phyloP scores from a whole-genome alignment of 768 basidiomycete genomes.

The Hydnomerulius pinastri region DNA sequence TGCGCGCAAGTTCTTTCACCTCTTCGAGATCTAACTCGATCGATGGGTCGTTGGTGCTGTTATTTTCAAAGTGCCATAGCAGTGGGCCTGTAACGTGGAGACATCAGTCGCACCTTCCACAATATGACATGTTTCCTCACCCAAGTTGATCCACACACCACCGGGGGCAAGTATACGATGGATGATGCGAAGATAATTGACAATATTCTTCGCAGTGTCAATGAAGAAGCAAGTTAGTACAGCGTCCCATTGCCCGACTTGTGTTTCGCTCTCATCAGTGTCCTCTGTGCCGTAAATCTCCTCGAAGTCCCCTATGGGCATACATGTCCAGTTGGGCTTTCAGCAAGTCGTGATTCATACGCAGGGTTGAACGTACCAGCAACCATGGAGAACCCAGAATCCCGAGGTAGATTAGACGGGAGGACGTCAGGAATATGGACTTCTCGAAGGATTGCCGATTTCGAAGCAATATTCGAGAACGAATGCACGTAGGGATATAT shows the following conservation, averaged over 20 bases:
- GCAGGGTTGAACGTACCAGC: conserved; percentile 55
- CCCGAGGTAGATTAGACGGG: conserved; percentile 67
- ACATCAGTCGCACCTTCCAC: not conserved
- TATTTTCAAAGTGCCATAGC: conserved; percentile 98
- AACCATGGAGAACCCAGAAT: conserved; percentile 77
- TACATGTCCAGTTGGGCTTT: not conserved
- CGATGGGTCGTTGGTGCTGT: conserved; percentile 73
- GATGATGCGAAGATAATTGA: conserved; percentile 87
- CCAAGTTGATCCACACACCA: conserved; percentile 92
- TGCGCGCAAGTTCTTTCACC: conserved; percentile 69
- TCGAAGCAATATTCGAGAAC: conserved; percentile 77
- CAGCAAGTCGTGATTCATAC: not conserved
- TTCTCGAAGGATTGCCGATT: conserved; percentile 60
- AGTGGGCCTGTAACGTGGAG: conserved; percentile 62
- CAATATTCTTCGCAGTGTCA: conserved; percentile 92
- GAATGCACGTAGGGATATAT: conserved; percentile 92
- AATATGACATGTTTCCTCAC: conserved; percentile 45
- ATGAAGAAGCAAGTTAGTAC: conserved; percentile 97
- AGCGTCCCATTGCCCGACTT: conserved; percentile 82
- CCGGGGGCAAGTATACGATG: conserved; percentile 80
- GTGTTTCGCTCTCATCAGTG: conserved; percentile 57
- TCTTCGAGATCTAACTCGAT: conserved; percentile 91
- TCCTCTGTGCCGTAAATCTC: conserved; percentile 76
- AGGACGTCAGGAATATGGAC: conserved; percentile 83
- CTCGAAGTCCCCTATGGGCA: conserved; percentile 77